Conservation (phyloP, 1,139 yeast genomes). For the Geotrichum australiense region DNA sequence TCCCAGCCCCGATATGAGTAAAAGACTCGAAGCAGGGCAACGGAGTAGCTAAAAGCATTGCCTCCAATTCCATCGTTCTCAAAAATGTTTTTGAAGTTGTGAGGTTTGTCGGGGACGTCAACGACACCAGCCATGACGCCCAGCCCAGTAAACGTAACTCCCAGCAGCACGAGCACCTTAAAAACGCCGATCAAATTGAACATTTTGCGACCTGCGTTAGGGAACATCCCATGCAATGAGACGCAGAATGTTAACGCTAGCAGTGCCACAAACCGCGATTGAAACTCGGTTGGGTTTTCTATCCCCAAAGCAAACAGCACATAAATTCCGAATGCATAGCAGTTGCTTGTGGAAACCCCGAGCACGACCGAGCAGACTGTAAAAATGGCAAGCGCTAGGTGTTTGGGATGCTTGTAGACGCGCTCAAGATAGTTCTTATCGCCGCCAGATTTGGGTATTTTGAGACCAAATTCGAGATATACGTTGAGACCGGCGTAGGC, state of each 20-base stretch:
- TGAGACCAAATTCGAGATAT: constrained; percentile 73
- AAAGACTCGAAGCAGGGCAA: constrained; percentile 50
- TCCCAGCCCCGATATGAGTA: constrained; percentile 64
- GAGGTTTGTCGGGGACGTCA: constrained; percentile 23
- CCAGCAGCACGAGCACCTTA: constrained; percentile 59
- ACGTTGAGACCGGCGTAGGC: constrained; percentile 38
- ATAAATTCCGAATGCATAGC: constrained; percentile 44
- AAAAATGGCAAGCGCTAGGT: constrained; percentile 62
- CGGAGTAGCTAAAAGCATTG: constrained; percentile 36
- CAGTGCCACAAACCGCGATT: constrained; percentile 32
- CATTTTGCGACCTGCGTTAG: constrained; percentile 55
- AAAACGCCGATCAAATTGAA: constrained; percentile 64
- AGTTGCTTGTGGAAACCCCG: constrained; percentile 78
- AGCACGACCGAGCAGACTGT: constrained; percentile 57
- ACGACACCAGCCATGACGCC: constrained; percentile 35
- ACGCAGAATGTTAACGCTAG: constrained; percentile 64
- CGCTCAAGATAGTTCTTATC: constrained; percentile 72
- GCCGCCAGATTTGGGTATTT: constrained; percentile 74
- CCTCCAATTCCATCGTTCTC: constrained; percentile 30
- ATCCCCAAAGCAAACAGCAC: constrained; percentile 59
- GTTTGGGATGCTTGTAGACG: constrained; percentile 56
- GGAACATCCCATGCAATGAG: constrained; percentile 53
- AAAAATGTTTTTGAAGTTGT: constrained; percentile 29
- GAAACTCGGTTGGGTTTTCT: constrained; percentile 33
- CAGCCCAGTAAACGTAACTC: constrained; percentile 68